These are phyloP conservation scores for Backusella psychrophila DNA, from an alignment of 192 early-diverging fungal species.

Conservation along the genomic window DNA sequence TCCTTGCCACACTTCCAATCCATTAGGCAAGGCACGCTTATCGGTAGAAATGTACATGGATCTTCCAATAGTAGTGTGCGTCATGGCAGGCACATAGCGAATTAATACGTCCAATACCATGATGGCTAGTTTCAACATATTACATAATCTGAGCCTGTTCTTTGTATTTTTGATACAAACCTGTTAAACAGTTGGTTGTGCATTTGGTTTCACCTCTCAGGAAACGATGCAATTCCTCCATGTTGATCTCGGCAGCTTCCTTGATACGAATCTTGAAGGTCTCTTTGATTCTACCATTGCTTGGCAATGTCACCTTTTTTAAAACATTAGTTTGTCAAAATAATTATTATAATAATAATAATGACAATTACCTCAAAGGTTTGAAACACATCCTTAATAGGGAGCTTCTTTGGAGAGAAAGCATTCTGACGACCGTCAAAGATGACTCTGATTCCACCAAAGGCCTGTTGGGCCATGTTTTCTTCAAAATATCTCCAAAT, in stretches of 20 bases:
- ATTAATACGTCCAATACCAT: slow-evolving; percentile 82
- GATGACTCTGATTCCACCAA: slow-evolving; percentile 63
- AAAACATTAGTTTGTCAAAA: not conserved
- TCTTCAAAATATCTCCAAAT: slow-evolving; percentile 66
- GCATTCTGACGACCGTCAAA: slow-evolving; percentile 85
- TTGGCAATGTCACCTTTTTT: slow-evolving; percentile 34
- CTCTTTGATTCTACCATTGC: slow-evolving; percentile 36
- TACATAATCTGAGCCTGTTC: not conserved
- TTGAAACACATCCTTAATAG: slow-evolving; percentile 54
- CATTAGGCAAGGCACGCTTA: slow-evolving; percentile 51
- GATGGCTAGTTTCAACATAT: slow-evolving; percentile 32
- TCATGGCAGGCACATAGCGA: slow-evolving; percentile 71
- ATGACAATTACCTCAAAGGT: slow-evolving; percentile 51
- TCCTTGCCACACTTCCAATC: slow-evolving; percentile 91
- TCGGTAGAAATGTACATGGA: slow-evolving; percentile 86
- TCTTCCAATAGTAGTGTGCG: slow-evolving; percentile 75
- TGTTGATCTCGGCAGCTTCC: slow-evolving; percentile 64
- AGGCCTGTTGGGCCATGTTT: slow-evolving; percentile 42
- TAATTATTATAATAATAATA: slow-evolving; percentile 27
- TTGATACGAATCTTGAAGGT: slow-evolving; percentile 64
- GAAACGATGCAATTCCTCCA: slow-evolving; percentile 56
- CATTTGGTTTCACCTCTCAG: slow-evolving; percentile 40
- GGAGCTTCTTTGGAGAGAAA: slow-evolving; percentile 57
- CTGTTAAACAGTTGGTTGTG: slow-evolving; percentile 42
- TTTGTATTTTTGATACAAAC: not conserved